phyloP scores from a whole-genome alignment of 495 filamentous ascomycete genomes.

The Aspergillus homomorphus region DNA sequence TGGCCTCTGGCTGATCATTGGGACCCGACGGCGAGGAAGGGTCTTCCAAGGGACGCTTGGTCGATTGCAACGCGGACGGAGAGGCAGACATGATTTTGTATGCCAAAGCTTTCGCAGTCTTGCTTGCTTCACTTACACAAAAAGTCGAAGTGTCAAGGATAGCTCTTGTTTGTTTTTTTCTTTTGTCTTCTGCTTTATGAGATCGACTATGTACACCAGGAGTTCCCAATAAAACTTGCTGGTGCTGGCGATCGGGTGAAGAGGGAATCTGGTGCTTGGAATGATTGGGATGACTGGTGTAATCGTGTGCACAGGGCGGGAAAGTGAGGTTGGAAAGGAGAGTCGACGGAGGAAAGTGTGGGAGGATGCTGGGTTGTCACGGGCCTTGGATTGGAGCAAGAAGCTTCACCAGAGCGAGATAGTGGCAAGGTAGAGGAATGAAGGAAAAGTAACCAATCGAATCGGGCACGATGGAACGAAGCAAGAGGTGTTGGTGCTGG shows the following conservation, averaged over 20 bases:
- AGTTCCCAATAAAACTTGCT: conserved; percentile 89
- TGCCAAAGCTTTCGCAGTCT: conserved; percentile 25
- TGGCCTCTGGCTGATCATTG: conserved; percentile 92
- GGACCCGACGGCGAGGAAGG: conserved; percentile 89
- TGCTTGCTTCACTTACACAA: conserved; percentile 41
- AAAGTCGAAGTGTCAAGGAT: conserved; percentile 42
- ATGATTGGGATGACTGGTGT: conserved; percentile 34
- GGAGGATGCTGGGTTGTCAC: conserved; percentile 26
- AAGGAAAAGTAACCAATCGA: conserved; percentile 22
- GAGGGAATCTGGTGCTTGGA: conserved; percentile 46
- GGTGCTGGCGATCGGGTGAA: conserved; percentile 58
- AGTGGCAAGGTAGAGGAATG: conserved; percentile 21
- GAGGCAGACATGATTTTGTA: conserved; percentile 57
- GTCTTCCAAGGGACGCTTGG: conserved; percentile 96
- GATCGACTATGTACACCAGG: conserved; percentile 85
- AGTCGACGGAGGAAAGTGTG: conserved; percentile 30
- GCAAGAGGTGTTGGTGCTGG: conserved; percentile 23
- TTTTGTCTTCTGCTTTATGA: conserved; percentile 46
- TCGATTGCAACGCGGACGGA: conserved; percentile 59
- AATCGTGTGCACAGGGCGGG: conserved; percentile 32
- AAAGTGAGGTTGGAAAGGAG: conserved; percentile 27
- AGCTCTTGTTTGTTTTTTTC: conserved; percentile 38
- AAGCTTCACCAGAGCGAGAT: conserved; percentile 23
- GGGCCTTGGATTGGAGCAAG: conserved; percentile 23
- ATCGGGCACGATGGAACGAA: conserved; percentile 26